Evolutionary conservation across 768 basidiomycete genomes (phyloP), one percentile per base, ranked within the genome.

Genomic region (Tylopilus rubrobrunneus): DNA sequence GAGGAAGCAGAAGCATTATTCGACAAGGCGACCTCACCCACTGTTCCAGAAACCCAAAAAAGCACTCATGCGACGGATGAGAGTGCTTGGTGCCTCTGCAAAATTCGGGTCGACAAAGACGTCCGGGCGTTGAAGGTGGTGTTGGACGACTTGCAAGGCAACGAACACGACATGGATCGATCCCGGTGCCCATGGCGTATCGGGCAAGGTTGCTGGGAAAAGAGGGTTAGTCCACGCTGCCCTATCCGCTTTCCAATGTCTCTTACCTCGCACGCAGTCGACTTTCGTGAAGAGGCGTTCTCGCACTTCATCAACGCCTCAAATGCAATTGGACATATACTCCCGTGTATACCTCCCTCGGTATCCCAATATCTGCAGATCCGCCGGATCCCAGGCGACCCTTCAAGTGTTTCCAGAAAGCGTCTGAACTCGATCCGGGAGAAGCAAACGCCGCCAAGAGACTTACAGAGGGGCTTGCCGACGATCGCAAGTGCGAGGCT

Each of bases 391-490:
- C 83, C 23, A 81, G 81, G 7, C 84, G 95, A 36, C 89, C 96
- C 0, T 87, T 90, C 4, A 95, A 94, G 67, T 98, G 96, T 67
- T 98, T 96, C 70, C 94, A 98, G 63, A 98, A 96, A 64, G 97
- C 96, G 0, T 98, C 98, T 62, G 97, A 98, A 68, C 82, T 98
- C 6, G 96, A 98, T 71, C 81, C 93, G 2, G 80, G 88, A 15
- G 92, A 99, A 70, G 84, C 79, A 11, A 83, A 87, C 21, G 93
- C 97, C 1, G 97, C 96, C 0, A 78, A 80, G 49, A 78, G 85
- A 52, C 78, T 99, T 4, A 94, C 92, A 0, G 83, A 87, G 60
- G 87, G 90, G 3, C 98, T 98, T 68, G 93, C 95, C 0, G 85
- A 93, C 52, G 90, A 97, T 57, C 79, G 83, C 49, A 95, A 97